Base-by-base conservation (phyloP, 257 asterid species). In the Capsicum rhomboideum region DNA sequence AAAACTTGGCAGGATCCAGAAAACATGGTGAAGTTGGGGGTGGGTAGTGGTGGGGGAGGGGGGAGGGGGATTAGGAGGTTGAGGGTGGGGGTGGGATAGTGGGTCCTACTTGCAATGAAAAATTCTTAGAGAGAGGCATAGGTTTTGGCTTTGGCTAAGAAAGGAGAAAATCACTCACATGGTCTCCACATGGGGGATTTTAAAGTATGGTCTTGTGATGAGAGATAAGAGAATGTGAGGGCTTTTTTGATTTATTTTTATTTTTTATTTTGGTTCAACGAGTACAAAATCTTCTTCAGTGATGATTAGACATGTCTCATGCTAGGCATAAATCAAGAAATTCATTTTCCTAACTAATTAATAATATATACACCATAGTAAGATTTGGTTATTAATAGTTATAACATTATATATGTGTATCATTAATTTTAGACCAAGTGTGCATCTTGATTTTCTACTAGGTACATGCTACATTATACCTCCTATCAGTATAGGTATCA, bases 111-210 rank as follows among this genome's bases (percentile, higher is more conserved):
- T n/a, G 44, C 52, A 18, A 53, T 86, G 82, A 82, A 79, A 89
- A 82, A 90, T 59, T 88, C 67, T 85, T 52, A 58, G 59, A 84
- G 89, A 26, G 81, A 4, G 88, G 87, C 89, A 79, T 87, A 79
- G 86, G 86, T 87, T 86, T 90, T 84, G 94, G 90, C 80, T 72
- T 75, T 72, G 83, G 82, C 87, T 2, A 85, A 87, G 85, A 86
- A 89, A 85, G 88, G 77, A 84, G 52, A 85, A 84, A 85, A 83
- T 69, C 82, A 66, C 6, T 85, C 97, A 91, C 97, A 91, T 91
- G 94, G 92, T 91, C 87, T 86, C 92, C 97, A 93, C 93, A 91
- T 91, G 94, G 90, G 86, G 79, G 46, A 77, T 87, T 88, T 71
- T 82, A 85, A 87, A 88, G 88, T 59, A 66, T 82, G 90, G 83